Evolutionary conservation across 352 stramenopile species (phyloP), one percentile per base, ranked within the genome.

Genomic region (Pythium phragmitis): DNA sequence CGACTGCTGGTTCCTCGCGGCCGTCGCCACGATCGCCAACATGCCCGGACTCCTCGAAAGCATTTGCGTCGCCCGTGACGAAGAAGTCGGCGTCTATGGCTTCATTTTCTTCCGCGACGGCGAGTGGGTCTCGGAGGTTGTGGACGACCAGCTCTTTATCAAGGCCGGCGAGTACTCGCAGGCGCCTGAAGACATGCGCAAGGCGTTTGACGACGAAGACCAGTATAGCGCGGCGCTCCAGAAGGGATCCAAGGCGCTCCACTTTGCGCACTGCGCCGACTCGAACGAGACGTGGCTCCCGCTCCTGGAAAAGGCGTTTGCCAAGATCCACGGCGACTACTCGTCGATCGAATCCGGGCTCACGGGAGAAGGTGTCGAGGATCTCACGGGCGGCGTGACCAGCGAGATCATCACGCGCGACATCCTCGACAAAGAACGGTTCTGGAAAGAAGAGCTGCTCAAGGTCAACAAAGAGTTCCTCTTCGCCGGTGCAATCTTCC

Each of bases 221-320:
- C 39, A 67, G 37, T 82, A 79, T 60, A 49, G 69, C 3, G 23
- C 65, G 4, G 53, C 69, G 6, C 37, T 79, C 21, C 74, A 75
- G 48, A 65, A 65, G 7, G 74, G 71, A 13, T 82, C 74, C 12
- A 67, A 73, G 28, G 71, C 74, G 30, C 68, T 82, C 16, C 65
- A 75, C 57, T 82, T 76, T 45, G 68, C 70, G 36, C 74, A 75
- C 33, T 82, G 70, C 37, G 68, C 60, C 34, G 74, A 75, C 48
- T 82, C 75, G 30, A 78, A 87, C 58, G 85, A 95, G 68, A 75
- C 92, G 42, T 96, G 88, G 88, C 76, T 88, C 14, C 75, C 83
- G 47, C 67, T 96, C n/a, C 52, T 96, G 13, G 88, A 96, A 68
- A 96, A 96, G 64, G 87, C 87, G 26, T 94, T 89, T 60, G 83